Conservation (phyloP, 1,284 basidiomycete genomes). For the Neolentinus lepideus region DNA sequence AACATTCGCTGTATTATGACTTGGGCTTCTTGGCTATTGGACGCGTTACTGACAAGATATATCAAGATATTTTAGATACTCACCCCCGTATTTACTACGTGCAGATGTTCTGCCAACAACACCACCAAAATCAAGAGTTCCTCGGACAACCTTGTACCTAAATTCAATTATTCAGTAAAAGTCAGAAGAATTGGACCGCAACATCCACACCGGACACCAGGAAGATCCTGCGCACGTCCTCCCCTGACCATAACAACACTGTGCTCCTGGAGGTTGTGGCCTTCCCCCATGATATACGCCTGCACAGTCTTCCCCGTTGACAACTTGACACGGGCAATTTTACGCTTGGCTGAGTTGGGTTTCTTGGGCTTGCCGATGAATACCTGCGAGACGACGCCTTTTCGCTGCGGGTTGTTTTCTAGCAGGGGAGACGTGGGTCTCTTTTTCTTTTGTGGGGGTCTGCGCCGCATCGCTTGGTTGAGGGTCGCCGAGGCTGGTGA, state of each 20-base stretch:
- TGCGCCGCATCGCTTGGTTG: constrained; percentile 72
- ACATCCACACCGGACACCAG: constrained; percentile 80
- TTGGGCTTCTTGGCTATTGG: constrained; percentile 82
- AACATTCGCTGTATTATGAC: constrained; percentile 29
- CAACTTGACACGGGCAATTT: constrained; percentile 92
- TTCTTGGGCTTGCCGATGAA: constrained; percentile 92
- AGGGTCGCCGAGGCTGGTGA: constrained; percentile 57
- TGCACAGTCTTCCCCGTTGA: constrained; percentile 85
- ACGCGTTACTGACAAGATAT: constrained; percentile 7
- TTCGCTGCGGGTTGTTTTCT: constrained; percentile 74
- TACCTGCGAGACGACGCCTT: constrained; percentile 84
- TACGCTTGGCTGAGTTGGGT: constrained; percentile 97
- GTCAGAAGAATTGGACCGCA: constrained; percentile 1
- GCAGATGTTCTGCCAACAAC: constrained; percentile 81
- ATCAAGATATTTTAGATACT: constrained; percentile 21
- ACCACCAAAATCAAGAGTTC: constrained; percentile 87
- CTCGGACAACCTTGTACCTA: constrained; percentile 95
- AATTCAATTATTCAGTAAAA: not conserved
- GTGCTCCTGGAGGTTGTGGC: constrained; percentile 98
- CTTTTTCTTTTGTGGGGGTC: constrained; percentile 42
- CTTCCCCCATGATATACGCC: constrained; percentile 97
- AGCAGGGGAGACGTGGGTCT: constrained; percentile 67
- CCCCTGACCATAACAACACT: constrained; percentile 92
- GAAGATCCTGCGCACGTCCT: constrained; percentile 94
- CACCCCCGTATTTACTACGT: constrained; percentile 93